These are phyloP conservation scores for Orbilia ellipsospora DNA, from an alignment of 2,329 filamentous ascomycete species.

Conservation along the genomic window DNA sequence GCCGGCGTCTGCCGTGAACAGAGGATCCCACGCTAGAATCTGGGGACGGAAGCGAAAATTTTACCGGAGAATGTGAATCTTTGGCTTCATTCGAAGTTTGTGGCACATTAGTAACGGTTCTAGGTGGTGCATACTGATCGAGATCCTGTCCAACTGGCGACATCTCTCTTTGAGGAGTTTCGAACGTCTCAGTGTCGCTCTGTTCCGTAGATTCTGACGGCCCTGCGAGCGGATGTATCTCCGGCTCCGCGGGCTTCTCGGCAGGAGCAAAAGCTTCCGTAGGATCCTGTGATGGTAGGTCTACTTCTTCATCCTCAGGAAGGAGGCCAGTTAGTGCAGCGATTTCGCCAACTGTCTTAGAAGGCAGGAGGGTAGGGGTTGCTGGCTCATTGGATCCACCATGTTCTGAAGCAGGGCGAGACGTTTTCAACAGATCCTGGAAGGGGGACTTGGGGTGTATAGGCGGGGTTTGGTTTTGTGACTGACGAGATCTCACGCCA, in stretches of 20 bases:
- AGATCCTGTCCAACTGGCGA: conserved; percentile 7
- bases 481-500: conserved; percentile 33
- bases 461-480: conserved; percentile 29
- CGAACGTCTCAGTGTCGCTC: conserved; percentile 31
- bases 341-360: conserved; percentile 39
- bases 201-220: conserved; percentile 19
- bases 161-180: conserved; percentile 21
- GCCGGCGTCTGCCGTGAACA: background rate
- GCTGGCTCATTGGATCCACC: background rate
- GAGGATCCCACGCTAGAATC: conserved; percentile 7
- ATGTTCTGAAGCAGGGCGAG: conserved; percentile 8
- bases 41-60: conserved; percentile 16
- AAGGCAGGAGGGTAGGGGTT: background rate
- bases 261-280: conserved; percentile 27
- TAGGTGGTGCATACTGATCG: background rate
- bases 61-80: conserved; percentile 5
- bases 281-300: conserved; percentile 13
- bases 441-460: conserved; percentile 40
- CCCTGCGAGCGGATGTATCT: conserved; percentile 16
- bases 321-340: conserved; percentile 33
- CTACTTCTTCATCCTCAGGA: conserved; percentile 15
- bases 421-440: conserved; percentile 22
- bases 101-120: background rate
- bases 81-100: background rate
- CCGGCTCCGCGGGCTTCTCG: conserved; percentile 39